These are phyloP conservation scores for Fusarium beomiforme DNA, from an alignment of 2,329 filamentous ascomycete species.

Conservation along the genomic window DNA sequence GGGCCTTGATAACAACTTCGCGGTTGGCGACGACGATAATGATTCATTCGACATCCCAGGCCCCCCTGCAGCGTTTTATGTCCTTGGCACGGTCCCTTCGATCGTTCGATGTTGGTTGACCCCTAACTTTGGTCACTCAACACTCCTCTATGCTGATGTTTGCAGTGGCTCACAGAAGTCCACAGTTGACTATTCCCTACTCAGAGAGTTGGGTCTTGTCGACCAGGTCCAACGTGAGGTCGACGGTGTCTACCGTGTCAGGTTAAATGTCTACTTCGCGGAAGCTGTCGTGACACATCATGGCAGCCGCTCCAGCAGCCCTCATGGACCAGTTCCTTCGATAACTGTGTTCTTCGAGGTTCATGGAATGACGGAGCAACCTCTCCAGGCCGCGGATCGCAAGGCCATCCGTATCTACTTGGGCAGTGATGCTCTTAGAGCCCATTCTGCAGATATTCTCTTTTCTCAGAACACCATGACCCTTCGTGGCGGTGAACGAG, in stretches of 20 bases:
- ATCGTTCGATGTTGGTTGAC: constrained; percentile 97
- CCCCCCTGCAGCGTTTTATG: constrained; percentile 84
- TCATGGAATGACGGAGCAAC: constrained; percentile 63
- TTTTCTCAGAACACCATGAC: constrained; percentile 93
- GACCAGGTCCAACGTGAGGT: constrained; percentile 73
- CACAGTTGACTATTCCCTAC: constrained; percentile 77
- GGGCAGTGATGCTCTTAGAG: constrained; percentile 86
- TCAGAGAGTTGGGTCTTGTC: constrained; percentile 77
- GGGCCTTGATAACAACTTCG: constrained; percentile 78
- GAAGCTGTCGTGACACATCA: constrained; percentile 86
- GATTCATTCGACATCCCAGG: constrained; percentile 77
- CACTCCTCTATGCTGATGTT: constrained; percentile 88
- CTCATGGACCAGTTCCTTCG: constrained; percentile 77
- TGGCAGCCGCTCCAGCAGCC: constrained; percentile 76
- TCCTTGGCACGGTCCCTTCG: constrained; percentile 88
- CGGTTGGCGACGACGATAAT: constrained; percentile 69
- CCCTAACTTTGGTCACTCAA: constrained; percentile 87
- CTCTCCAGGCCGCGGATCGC: constrained; percentile 46
- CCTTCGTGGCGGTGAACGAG: constrained; percentile 85
- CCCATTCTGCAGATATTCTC: constrained; percentile 88
- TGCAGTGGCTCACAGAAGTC: constrained; percentile 94
- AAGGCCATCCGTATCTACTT: constrained; percentile 85
- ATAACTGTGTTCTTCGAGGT: constrained; percentile 84
- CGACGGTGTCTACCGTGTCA: constrained; percentile 74
- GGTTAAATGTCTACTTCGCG: constrained; percentile 86